Base-by-base conservation (phyloP, 805 yeast species). In the Kazachstania psychrophila region DNA sequence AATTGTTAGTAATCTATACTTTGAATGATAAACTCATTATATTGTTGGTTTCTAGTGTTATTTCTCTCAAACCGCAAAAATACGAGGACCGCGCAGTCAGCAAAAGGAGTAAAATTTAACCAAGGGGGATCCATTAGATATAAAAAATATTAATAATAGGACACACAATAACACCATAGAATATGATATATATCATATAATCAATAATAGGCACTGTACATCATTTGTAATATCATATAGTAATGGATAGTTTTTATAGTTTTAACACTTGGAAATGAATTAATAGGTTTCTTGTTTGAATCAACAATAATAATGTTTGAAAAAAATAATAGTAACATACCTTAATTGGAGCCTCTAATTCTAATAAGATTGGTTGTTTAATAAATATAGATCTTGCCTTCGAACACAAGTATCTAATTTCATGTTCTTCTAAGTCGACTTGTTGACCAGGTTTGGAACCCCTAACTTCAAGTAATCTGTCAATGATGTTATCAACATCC, bases 401-500 rank as follows among this genome's bases (percentile, higher is more conserved):
- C 45, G 96, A 87, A 70, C 98, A 89, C 44, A 89, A 77, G 65
- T 75, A 89, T 57, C 95, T 79, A 62, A 89, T 92, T 68, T 92
- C 97, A 61, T 75, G 84, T 66, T 89, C 98, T 53, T 81, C 85
- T 43, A 89, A 71, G 48, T 87, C 87, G 32, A 89, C 98, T 60
- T 86, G 96, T 62, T 86, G 88, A 27, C 98, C 98, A 14, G 98
- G 98, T 62, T 96, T 79, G 43, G 96, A 86, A 46, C 97, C 98
- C 65, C 98, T 79, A 37, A 92, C 98, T 65, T 92, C 97, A 52
- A 89, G 72, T 56, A 89, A 74, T 72, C 97, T 79, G 68, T 89
- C 97, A 62, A 89, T 92, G 56, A 89, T 88, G 57, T 95, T 85
- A 65, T 89, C 98, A 56, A 89, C 82, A 61, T 92, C 97, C 36